phyloP scores from a whole-genome alignment of 305 asterid genomes.

The Plantago lanceolata region DNA sequence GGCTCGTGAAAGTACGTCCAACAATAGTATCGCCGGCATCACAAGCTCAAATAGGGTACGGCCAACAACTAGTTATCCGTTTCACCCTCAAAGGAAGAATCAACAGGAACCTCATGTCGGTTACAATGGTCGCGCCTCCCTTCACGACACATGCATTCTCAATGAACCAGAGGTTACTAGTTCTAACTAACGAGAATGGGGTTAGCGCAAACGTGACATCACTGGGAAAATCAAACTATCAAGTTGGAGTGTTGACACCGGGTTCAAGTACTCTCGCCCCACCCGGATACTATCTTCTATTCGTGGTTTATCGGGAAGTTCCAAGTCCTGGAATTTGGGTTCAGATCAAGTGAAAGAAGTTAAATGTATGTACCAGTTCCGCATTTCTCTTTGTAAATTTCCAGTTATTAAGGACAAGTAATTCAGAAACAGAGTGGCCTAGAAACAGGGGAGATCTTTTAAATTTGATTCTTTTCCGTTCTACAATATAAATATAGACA shows the following conservation, averaged over 20 bases:
- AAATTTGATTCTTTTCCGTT: too few relatives aligned
- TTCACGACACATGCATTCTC: conserved; percentile 33
- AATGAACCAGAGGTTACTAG: conserved; percentile 37
- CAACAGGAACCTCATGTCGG: conserved; percentile 17
- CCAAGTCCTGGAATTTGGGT: conserved; percentile 41
- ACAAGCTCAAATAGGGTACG: conserved; percentile 16
- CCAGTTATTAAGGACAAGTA: too few relatives aligned
- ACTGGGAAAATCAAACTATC: conserved; percentile 19
- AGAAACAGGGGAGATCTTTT: too few relatives aligned
- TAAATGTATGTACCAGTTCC: background rate
- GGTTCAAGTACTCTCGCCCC: conserved; percentile 30
- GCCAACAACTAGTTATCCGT: conserved; percentile 18
- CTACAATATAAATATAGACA: too few relatives aligned
- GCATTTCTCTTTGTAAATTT: background rate
- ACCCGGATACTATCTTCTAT: conserved; percentile 34
- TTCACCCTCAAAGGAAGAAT: conserved; percentile 19
- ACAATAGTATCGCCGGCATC: conserved; percentile 32
- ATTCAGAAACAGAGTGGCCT: too few relatives aligned
- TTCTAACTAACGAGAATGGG: conserved; percentile 16
- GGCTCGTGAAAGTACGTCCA: conserved; percentile 23
- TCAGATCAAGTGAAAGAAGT: conserved; percentile 8
- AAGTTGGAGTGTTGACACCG: conserved; percentile 25
- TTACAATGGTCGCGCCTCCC: conserved; percentile 42
- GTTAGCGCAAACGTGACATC: background rate
- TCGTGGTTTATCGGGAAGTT: conserved; percentile 29